Evolutionary conservation across 768 basidiomycete genomes (phyloP).

Genomic region (Rhizopogon vinicolor): DNA sequence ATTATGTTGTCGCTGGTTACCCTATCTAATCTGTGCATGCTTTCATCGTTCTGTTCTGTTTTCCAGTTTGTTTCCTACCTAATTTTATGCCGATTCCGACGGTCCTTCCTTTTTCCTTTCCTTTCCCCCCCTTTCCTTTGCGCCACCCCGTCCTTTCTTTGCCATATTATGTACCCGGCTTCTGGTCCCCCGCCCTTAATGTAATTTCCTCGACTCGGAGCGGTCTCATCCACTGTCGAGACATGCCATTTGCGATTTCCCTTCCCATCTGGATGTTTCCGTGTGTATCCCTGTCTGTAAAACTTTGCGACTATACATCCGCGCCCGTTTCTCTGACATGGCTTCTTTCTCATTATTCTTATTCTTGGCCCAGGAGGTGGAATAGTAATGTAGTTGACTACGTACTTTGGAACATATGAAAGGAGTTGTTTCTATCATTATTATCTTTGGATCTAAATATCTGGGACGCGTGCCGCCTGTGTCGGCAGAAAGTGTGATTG

Average conservation of each 20-base stretch:
- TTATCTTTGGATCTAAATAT: not conserved
- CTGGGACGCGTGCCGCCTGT: too few species aligned
- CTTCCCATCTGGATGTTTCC: slow-evolving; percentile 6
- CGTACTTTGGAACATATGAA: slow-evolving; percentile 9
- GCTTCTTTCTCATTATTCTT: slow-evolving; percentile 5
- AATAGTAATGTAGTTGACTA: slow-evolving; percentile 15
- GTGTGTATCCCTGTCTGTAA: slow-evolving; percentile 10
- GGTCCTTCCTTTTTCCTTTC: too few species aligned
- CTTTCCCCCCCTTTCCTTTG: not conserved
- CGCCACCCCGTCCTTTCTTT: not conserved
- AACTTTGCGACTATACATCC: slow-evolving; percentile 14
- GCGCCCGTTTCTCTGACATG: slow-evolving; percentile 7
- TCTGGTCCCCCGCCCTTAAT: slow-evolving; percentile 12
- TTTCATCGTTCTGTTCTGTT: slow-evolving; percentile 6
- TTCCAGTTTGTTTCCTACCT: not conserved
- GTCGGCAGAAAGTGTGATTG: too few species aligned
- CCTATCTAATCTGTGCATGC: slow-evolving; percentile 7
- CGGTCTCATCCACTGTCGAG: slow-evolving; percentile 4
- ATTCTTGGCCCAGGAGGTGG: slow-evolving; percentile 4
- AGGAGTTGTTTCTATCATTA: slow-evolving; percentile 2
- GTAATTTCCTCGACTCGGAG: slow-evolving; percentile 3
- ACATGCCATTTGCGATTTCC: slow-evolving; percentile 2
- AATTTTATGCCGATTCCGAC: too few species aligned
- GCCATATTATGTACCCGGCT: slow-evolving; percentile 12
- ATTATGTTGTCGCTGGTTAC: slow-evolving; percentile 2